These are phyloP conservation scores for Hanseniaspora taiwanica DNA, from an alignment of 805 yeast species.

Conservation along the genomic window DNA sequence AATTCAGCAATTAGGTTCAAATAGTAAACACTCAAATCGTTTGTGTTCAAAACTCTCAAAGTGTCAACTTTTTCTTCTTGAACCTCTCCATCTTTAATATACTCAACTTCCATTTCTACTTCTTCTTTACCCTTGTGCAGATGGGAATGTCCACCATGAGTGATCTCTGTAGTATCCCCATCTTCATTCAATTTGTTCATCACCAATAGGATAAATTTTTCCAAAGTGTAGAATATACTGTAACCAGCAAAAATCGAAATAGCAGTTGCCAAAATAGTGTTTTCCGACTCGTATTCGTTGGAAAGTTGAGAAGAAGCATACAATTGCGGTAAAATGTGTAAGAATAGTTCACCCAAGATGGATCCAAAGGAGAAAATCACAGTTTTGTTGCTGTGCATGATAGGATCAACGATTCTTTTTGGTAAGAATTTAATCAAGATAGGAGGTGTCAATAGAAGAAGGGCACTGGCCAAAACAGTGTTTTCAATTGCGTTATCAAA, in stretches of 20 bases:
- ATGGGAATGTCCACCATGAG: slow-evolving; percentile 16
- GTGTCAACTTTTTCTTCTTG: slow-evolving; percentile 12
- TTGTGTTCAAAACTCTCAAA: neutral
- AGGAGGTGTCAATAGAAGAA: slow-evolving; percentile 55
- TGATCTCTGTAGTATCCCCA: neutral
- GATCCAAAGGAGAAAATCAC: slow-evolving; percentile 72
- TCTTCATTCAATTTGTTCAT: slow-evolving; percentile 37
- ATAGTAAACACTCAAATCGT: slow-evolving; percentile 16
- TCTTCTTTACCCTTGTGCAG: slow-evolving; percentile 25
- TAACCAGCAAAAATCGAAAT: slow-evolving; percentile 31
- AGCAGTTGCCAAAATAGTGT: slow-evolving; percentile 26
- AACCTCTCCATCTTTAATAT: slow-evolving; percentile 24
- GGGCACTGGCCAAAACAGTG: slow-evolving; percentile 48
- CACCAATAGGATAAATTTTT: slow-evolving; percentile 48
- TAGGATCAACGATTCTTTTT: slow-evolving; percentile 17
- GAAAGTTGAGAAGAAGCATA: neutral
- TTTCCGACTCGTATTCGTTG: slow-evolving; percentile 32
- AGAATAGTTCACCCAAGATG: slow-evolving; percentile 57
- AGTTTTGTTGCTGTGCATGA: slow-evolving; percentile 16
- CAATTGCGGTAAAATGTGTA: slow-evolving; percentile 60
- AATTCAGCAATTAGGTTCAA: slow-evolving; percentile 58
- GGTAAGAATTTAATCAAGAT: slow-evolving; percentile 44
- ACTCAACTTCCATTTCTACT: slow-evolving; percentile 10
- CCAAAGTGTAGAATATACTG: slow-evolving; percentile 48
- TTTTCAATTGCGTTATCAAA: slow-evolving; percentile 37